Conservation (phyloP, 108 stramenopile species). For the Nannochloropsis gaditana region DNA sequence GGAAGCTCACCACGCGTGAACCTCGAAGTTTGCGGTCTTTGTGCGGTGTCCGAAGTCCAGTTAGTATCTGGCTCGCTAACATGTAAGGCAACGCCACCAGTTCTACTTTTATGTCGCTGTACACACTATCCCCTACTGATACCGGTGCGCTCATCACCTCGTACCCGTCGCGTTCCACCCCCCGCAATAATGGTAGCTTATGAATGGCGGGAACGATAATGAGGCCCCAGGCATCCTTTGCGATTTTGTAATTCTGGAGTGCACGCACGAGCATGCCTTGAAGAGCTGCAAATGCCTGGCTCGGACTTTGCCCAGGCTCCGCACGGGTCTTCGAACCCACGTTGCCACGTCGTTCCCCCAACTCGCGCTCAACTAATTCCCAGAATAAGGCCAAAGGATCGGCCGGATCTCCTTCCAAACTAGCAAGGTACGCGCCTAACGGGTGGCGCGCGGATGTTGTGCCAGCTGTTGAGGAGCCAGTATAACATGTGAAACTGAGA, state of each 20-base stretch:
- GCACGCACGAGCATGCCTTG: not conserved
- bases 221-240: not conserved
- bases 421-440: not conserved
- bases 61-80: not conserved
- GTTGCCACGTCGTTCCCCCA: not conserved
- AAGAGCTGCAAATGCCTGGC: conserved; percentile 6
- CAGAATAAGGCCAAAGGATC: not conserved
- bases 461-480: not conserved
- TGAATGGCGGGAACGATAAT: not conserved
- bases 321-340: not conserved
- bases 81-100: not conserved
- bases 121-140: not conserved
- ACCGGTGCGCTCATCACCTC: not conserved
- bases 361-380: not conserved
- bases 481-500: not conserved
- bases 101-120: not conserved
- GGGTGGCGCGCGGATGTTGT: not conserved
- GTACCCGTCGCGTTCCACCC: not conserved
- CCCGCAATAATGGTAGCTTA: not conserved
- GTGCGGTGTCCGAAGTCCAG: not conserved
- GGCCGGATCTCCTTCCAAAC: not conserved
- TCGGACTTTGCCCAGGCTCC: not conserved
- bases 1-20: not conserved
- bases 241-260: not conserved
- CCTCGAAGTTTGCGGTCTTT: not conserved